These are phyloP conservation scores for Solanum chilense DNA, from an alignment of 257 asterid genomes.

Conservation along the genomic window DNA sequence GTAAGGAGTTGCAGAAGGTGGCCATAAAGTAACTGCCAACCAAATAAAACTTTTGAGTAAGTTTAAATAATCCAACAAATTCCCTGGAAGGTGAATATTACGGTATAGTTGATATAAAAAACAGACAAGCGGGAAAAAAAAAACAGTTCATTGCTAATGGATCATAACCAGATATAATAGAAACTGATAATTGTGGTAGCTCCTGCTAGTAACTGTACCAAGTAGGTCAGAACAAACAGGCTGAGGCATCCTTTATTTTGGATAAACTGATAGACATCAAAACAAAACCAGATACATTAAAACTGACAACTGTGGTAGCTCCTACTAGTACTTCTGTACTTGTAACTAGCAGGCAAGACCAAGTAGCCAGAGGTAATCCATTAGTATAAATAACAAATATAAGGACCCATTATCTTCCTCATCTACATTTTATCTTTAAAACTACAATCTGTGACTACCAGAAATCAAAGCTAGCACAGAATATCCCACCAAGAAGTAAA, in stretches of 20 bases:
- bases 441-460: background rate
- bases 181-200: background rate
- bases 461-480: background rate
- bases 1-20: constrained; percentile 75
- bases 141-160: background rate
- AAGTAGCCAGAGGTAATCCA: background rate
- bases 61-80: background rate
- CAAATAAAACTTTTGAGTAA: background rate
- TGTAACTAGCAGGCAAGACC: background rate
- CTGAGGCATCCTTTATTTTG: background rate
- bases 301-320: background rate
- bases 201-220: background rate
- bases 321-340: background rate
- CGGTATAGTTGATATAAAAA: background rate
- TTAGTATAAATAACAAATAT: background rate
- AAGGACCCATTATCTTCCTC: background rate
- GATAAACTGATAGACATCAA: background rate
- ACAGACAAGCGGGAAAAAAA: background rate
- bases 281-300: background rate
- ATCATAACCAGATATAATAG: background rate
- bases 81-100: background rate
- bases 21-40: constrained; percentile 79
- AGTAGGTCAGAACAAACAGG: background rate
- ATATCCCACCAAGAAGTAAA: background rate
- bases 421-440: background rate